These are phyloP conservation scores for Acanthochlamys bracteata DNA, from an alignment of 106 monocot genomes.

Conservation along the genomic window DNA sequence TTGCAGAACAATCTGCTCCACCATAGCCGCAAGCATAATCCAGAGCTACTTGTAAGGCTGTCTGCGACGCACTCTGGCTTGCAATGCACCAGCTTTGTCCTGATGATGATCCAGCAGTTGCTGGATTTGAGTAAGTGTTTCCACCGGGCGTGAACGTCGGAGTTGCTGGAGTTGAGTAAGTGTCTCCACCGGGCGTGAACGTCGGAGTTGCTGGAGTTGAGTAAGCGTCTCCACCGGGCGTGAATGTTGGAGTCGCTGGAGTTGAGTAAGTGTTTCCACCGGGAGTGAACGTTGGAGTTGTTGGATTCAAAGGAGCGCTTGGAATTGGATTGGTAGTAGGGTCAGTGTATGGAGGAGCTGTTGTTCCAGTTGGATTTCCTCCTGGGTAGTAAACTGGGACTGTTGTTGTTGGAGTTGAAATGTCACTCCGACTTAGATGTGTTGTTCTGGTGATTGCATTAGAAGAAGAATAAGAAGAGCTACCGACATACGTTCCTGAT, in stretches of 20 bases:
- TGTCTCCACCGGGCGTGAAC: background rate
- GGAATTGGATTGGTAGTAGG: slow-evolving; percentile 5
- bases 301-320: background rate
- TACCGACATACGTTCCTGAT: too few species aligned
- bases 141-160: slow-evolving; percentile 2
- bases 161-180: slow-evolving; percentile 3
- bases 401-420: slow-evolving; percentile 9
- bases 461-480: too few species aligned
- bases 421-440: background rate
- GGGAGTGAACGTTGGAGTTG: background rate
- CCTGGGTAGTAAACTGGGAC: slow-evolving; percentile 8
- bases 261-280: slow-evolving; percentile 5
- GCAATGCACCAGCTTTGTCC: slow-evolving; percentile 89
- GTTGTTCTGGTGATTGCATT: too few species aligned
- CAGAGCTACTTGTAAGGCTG: slow-evolving; percentile 74
- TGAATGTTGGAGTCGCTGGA: background rate
- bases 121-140: slow-evolving; percentile 4
- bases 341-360: background rate
- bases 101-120: background rate
- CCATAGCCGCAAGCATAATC: slow-evolving; percentile 95
- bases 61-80: slow-evolving; percentile 56
- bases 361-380: background rate
- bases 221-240: slow-evolving; percentile 2
- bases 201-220: background rate
- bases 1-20: slow-evolving; percentile 72